Evolutionary conservation across 345 rosid species (phyloP).

Genomic region (Bruguiera sexangula): DNA sequence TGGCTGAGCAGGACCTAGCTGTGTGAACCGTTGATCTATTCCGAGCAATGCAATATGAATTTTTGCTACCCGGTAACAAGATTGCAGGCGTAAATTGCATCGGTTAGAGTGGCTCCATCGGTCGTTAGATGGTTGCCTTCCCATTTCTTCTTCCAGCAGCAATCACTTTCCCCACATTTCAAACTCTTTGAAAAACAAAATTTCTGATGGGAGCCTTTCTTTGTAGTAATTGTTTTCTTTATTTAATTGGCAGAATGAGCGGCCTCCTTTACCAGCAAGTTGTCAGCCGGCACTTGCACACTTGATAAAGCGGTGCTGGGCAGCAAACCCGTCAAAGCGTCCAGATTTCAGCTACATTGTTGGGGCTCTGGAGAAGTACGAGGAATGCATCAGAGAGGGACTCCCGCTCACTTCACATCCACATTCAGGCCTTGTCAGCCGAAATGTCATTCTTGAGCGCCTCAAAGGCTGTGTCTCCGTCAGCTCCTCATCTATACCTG

Average conservation of each 20-base stretch:
- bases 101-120: too few relatives aligned
- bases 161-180: too few relatives aligned
- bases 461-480: constrained; percentile 70
- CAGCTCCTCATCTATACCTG: constrained; percentile 73
- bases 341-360: constrained; percentile 88
- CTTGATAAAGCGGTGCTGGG: constrained; percentile 91
- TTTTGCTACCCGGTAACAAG: too few relatives aligned
- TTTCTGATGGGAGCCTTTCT: too few relatives aligned
- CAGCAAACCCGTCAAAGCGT: constrained; percentile 77
- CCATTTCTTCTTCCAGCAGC: too few relatives aligned
- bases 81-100: too few relatives aligned
- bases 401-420: constrained; percentile 76
- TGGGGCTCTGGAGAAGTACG: constrained; percentile 70
- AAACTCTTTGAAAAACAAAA: too few relatives aligned
- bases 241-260: constrained; percentile 55
- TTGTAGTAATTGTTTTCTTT: too few relatives aligned
- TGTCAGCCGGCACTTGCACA: constrained; percentile 89
- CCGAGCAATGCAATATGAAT: too few relatives aligned
- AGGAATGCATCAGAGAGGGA: constrained; percentile 85
- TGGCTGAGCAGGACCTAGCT: too few relatives aligned
- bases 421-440: constrained; percentile 59
- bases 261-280: constrained; percentile 90
- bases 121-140: too few relatives aligned
- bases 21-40: too few relatives aligned
- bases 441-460: constrained; percentile 63